Base-by-base conservation (phyloP, 352 stramenopile genomes). In the Pythium sukuiense region DNA sequence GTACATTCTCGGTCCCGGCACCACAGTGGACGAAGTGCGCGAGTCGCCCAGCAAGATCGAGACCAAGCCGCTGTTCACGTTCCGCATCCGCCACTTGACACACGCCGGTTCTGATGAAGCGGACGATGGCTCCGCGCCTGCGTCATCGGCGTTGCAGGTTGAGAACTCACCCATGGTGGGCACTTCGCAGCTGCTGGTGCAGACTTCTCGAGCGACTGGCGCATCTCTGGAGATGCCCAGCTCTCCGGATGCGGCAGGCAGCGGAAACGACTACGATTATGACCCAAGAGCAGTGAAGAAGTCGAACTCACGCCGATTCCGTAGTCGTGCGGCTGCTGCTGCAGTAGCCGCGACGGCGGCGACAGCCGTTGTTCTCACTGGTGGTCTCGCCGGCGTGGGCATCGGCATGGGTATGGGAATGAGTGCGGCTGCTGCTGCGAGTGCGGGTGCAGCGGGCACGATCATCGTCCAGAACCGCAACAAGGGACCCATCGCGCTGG, bases 1-100 rank as follows among this genome's bases (percentile, higher is more conserved):
- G 85, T 95, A 91, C 57, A 70, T 93, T 9, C 67, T 95, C 4
- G 87, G 87, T 0, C 87, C 87, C 0, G 87, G 87, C 26, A 93
- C 85, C 45, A 92, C 81, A 0, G 85, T 95, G 27, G 87, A 95
- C 56, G 85, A 95, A 72, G 87, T 95, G 27, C 77, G 85, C 48
- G 87, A 92, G 61, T 93, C 85, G 7, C 83, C 80, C 4, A 95
- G 87, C 70, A 91, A 93, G 60, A 95, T 95, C 54, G 87, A 95
- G 74, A 92, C 83, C 59, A 95, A 95, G 59, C 82, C 77, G 57
- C 77, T 95, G 11, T 95, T 93, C 63, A 95, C 85, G 12, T 93
- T 95, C 68, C 65, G 87, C 14, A 87, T 95, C 59, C 76, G 83
- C 5, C 83, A 93, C 49, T 69, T 87, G 59, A 83, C 79, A 32